Evolutionary conservation across 768 basidiomycete genomes (phyloP).

Genomic region (Termitomyces titanicus): DNA sequence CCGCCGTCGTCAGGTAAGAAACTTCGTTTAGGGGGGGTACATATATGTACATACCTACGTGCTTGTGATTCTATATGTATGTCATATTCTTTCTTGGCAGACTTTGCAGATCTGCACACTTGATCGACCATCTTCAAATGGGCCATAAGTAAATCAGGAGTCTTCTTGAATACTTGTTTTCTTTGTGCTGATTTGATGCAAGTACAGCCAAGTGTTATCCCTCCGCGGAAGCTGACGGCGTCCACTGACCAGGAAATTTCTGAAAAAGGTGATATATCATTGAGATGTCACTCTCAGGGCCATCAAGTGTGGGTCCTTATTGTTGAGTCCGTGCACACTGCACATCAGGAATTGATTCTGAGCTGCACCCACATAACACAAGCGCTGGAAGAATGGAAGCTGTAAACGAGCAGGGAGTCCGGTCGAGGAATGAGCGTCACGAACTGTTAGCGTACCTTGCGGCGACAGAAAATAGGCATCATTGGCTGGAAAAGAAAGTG

Average conservation of each 20-base stretch:
- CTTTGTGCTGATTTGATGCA: neutral
- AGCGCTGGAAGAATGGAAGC: neutral
- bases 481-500: slow-evolving; percentile 6
- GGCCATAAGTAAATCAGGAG: neutral
- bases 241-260: neutral
- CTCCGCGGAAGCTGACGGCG: neutral
- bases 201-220: neutral
- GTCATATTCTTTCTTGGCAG: neutral
- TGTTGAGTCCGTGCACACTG: too few species aligned
- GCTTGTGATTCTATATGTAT: neutral
- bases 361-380: neutral
- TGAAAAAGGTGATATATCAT: too few species aligned
- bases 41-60: too few species aligned
- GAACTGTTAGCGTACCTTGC: neutral
- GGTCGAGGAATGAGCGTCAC: neutral
- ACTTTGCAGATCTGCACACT: neutral
- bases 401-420: neutral
- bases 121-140: neutral
- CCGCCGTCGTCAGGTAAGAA: neutral
- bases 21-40: too few species aligned
- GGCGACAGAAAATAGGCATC: neutral
- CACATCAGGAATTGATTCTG: neutral
- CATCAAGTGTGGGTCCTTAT: neutral
- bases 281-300: neutral
- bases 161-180: neutral